Evolutionary conservation across 2,329 filamentous ascomycete species (phyloP).

Genomic region (Talaromyces piceae): DNA sequence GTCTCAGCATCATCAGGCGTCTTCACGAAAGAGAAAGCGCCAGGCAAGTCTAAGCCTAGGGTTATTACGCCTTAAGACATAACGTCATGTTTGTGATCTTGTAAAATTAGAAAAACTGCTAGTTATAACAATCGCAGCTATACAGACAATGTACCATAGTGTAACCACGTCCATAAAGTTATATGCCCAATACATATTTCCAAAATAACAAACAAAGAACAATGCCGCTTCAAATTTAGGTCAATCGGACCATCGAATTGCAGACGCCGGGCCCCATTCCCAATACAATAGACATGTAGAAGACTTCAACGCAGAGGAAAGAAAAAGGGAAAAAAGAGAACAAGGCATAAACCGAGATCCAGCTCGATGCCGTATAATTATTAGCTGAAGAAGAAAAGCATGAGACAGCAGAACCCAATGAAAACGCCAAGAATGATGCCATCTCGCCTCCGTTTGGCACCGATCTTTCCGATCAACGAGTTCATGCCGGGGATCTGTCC

Average conservation of each 20-base stretch:
- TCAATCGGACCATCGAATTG: not conserved
- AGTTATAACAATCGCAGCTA: not conserved
- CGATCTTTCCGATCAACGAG: constrained; percentile 82
- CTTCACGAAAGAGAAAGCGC: constrained; percentile 3
- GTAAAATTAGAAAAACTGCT: not conserved
- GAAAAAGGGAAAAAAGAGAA: constrained; percentile 4
- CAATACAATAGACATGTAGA: not conserved
- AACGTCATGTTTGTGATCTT: not conserved
- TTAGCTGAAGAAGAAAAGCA: constrained; percentile 74
- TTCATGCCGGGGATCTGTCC: constrained; percentile 92
- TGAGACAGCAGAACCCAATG: constrained; percentile 82
- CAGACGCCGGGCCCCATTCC: not conserved
- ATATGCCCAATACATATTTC: constrained; percentile 2
- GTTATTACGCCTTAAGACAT: not conserved
- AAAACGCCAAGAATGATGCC: constrained; percentile 88
- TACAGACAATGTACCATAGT: not conserved
- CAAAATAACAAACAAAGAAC: not conserved
- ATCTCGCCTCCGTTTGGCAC: constrained; percentile 88
- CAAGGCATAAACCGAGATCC: constrained; percentile 10
- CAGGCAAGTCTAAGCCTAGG: constrained; percentile 5
- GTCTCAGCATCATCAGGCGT: constrained; percentile 17
- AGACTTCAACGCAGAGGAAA: not conserved
- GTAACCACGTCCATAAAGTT: not conserved
- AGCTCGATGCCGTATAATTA: constrained; percentile 10
- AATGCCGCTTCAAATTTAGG: not conserved